Percentiles rank a stretch among this genome's conserved stretches.
These are phyloP conservation scores for Arxiozyma slooffiae DNA, from an alignment of 1,139 yeast genomes.

Conservation along the genomic window DNA sequence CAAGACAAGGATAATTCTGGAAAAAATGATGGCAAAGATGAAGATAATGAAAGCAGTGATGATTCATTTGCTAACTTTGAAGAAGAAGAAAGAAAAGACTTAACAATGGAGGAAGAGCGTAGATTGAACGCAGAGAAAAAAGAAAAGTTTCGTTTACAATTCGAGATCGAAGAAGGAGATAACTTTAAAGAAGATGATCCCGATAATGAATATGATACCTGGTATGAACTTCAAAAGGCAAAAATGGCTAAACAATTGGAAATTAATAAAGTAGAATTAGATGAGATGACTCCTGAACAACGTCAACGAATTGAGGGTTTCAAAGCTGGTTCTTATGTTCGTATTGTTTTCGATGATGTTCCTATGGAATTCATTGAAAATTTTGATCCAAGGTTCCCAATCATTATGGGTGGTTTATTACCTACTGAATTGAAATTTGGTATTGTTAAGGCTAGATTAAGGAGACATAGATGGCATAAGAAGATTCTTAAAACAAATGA, in stretches of 20 bases:
- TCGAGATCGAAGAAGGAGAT: slow-evolving; percentile 78
- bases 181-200: slow-evolving; percentile 68
- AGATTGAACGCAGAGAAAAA: slow-evolving; percentile 78
- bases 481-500: slow-evolving; percentile 91
- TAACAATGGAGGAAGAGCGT: slow-evolving; percentile 61
- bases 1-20: slow-evolving; percentile 12
- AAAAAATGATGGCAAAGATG: slow-evolving; percentile 25
- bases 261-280: slow-evolving; percentile 74
- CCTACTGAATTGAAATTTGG: slow-evolving; percentile 92
- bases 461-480: slow-evolving; percentile 99
- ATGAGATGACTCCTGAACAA: slow-evolving; percentile 62
- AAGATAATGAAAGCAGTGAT: slow-evolving; percentile 30
- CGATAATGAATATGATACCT: slow-evolving; percentile 74
- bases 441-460: slow-evolving; percentile 80
- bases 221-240: slow-evolving; percentile 96
- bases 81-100: slow-evolving; percentile 34
- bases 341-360: slow-evolving; percentile 67
- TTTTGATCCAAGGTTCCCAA: slow-evolving; percentile 75
- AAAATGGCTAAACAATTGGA: slow-evolving; percentile 94
- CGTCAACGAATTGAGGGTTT: slow-evolving; percentile 82
- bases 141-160: slow-evolving; percentile 76
- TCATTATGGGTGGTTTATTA: slow-evolving; percentile 82
- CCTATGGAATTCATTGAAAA: slow-evolving; percentile 89
- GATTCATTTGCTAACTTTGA: slow-evolving; percentile 52
- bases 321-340: slow-evolving; percentile 89